These are phyloP conservation scores for Cutaneotrichosporon curvatum DNA, from an alignment of 1,284 basidiomycete genomes.

Conservation along the genomic window DNA sequence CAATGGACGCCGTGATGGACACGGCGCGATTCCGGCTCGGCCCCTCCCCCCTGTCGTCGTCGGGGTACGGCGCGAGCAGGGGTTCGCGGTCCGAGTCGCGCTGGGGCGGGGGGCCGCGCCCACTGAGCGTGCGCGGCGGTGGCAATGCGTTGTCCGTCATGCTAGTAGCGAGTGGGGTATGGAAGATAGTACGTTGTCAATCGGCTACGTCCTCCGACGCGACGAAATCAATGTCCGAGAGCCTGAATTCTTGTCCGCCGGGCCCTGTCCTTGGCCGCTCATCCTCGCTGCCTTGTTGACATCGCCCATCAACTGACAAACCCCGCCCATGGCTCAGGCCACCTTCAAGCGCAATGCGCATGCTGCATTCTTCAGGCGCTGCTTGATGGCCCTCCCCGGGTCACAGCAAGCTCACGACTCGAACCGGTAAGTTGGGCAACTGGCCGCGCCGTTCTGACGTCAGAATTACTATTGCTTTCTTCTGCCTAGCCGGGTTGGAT, in stretches of 20 bases:
- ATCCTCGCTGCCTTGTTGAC: too few species aligned
- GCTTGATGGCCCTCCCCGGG: conserved; percentile 37
- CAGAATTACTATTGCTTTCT: conserved; percentile 76
- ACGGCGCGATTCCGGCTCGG: conserved; percentile 1
- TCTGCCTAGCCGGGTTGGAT: conserved; percentile 71
- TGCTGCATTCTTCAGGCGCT: conserved; percentile 39
- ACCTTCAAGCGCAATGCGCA: conserved; percentile 46
- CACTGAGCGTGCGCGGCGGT: conserved; percentile 4
- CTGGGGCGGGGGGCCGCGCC: neutral
- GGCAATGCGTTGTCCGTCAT: conserved; percentile 2
- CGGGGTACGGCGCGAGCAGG: conserved; percentile 1
- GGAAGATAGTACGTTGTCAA: too few species aligned
- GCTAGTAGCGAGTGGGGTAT: neutral
- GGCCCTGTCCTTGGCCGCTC: too few species aligned
- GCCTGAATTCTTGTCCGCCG: too few species aligned
- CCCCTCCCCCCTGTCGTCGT: conserved; percentile 2
- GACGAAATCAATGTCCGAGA: too few species aligned
- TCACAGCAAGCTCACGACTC: conserved; percentile 38
- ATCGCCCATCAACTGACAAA: neutral
- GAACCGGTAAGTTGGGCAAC: conserved; percentile 30
- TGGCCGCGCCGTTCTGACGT: neutral
- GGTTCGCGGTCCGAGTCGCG: neutral
- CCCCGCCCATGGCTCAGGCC: conserved; percentile 20
- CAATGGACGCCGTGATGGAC: conserved; percentile 1
- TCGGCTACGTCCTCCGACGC: too few species aligned